Conservation (phyloP, 768 basidiomycete species). For the Cyclocybe cylindracea region DNA sequence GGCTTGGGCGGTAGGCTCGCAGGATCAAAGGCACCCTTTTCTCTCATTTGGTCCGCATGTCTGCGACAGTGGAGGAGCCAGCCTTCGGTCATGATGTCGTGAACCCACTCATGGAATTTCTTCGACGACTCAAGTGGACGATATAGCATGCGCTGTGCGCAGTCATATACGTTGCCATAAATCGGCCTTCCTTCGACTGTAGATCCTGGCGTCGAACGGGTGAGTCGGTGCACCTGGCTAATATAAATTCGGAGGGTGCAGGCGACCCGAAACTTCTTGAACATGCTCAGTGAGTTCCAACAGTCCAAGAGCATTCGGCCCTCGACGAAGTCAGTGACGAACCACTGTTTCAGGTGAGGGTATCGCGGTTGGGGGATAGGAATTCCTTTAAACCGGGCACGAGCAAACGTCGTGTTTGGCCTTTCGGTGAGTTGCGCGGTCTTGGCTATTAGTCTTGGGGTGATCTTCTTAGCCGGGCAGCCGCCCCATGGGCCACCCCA, state of each 20-base stretch:
- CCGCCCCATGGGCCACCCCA: no score
- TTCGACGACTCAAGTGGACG: no score
- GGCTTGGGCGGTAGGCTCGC: no score
- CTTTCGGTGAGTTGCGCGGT: neutral
- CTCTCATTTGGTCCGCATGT: no score
- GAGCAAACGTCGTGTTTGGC: conserved; percentile 2
- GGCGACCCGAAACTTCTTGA: conserved; percentile 21
- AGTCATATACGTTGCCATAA: no score
- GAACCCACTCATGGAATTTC: no score
- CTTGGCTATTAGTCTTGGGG: conserved; percentile 7
- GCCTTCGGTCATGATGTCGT: no score
- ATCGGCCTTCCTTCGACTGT: neutral
- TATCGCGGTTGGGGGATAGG: neutral
- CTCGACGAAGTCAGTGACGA: conserved; percentile 26
- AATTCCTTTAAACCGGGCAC: conserved; percentile 4
- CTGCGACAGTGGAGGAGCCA: no score
- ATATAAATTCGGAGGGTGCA: conserved; percentile 28
- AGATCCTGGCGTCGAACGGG: neutral
- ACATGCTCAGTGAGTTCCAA: conserved; percentile 23
- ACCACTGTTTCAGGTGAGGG: conserved; percentile 7
- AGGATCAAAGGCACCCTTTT: no score
- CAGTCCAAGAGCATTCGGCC: conserved; percentile 20
- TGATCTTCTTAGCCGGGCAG: neutral
- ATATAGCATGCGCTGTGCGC: no score
- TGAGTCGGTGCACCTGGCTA: conserved; percentile 20